Base-by-base conservation (phyloP, 805 yeast species). In the Lipomyces yamadae region DNA sequence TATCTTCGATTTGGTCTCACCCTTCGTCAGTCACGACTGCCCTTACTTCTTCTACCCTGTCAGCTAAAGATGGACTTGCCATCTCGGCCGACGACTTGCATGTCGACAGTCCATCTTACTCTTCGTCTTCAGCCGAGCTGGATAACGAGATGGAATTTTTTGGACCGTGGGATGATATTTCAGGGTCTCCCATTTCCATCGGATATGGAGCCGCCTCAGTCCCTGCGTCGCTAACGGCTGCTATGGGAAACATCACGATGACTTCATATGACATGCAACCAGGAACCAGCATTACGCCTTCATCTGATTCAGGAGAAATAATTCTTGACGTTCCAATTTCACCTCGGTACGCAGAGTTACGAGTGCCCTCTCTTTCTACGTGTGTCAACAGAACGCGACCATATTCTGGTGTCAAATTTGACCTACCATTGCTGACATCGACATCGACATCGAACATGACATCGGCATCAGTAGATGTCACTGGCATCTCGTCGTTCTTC, bases 121-220 rank as follows among this genome's bases (percentile, higher is more conserved):
- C 48, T n/a, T 42, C 48, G 18, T 42, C 48, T 6, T 42, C 48
- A 42, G 48, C 48, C 15, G 48, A 42, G 24, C 48, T 42, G 7
- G 58, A 55, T 8, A 4, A 15, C 39, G 58, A 32, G 24, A 7
- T 42, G 37, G 60, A 57, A n/a, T 57, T 57, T 18, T 57, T 57
- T 39, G 60, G 60, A n/a, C 52, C 60, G 13, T 57, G 60, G 60
- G 60, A 57, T 4, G 60, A 57, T 45, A 15, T 56, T 13, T 56
- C 48, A 15, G 48, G 24, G 2, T 42, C 24, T 15, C 48, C 48
- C 48, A 42, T 42, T 42, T 42, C 35, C 15, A 8, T 32, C 24
- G 34, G 34, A 13, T 15, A n/a, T 54, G 56, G 37, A 13, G 6
- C 37, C 8, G 39, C 35, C 8, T 53, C 35, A 33, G 2, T 33